Conservation (phyloP, 169 alveolate genomes). For the Eimeria acervulina region DNA sequence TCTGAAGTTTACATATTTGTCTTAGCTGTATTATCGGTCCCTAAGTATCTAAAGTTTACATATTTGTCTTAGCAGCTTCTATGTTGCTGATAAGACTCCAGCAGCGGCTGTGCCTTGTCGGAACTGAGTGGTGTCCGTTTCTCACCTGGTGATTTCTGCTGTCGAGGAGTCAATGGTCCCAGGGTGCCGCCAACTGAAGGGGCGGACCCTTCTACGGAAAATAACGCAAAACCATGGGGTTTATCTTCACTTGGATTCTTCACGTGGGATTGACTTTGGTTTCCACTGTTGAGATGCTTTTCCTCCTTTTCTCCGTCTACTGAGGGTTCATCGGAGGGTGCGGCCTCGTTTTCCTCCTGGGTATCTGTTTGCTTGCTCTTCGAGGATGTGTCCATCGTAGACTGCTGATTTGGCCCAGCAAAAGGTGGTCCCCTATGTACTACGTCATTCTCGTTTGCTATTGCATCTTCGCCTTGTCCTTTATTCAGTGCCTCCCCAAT, state of each 20-base stretch:
- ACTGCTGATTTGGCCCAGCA: not conserved
- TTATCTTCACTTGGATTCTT: not conserved
- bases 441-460: not conserved
- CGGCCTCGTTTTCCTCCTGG: not conserved
- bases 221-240: not conserved
- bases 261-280: not conserved
- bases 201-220: conserved; percentile 6
- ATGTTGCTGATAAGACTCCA: no score
- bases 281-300: not conserved
- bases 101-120: no score
- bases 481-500: not conserved
- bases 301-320: not conserved
- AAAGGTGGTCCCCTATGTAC: not conserved
- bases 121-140: not conserved
- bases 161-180: not conserved
- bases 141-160: conserved; percentile 15
- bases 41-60: not conserved
- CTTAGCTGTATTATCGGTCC: not conserved
- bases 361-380: not conserved
- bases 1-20: not conserved
- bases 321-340: not conserved
- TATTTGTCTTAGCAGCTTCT: not conserved
- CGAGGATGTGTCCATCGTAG: not conserved
- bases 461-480: not conserved
- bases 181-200: not conserved